phyloP scores from a whole-genome alignment of 305 asterid species.

The Fraxinus ornus region DNA sequence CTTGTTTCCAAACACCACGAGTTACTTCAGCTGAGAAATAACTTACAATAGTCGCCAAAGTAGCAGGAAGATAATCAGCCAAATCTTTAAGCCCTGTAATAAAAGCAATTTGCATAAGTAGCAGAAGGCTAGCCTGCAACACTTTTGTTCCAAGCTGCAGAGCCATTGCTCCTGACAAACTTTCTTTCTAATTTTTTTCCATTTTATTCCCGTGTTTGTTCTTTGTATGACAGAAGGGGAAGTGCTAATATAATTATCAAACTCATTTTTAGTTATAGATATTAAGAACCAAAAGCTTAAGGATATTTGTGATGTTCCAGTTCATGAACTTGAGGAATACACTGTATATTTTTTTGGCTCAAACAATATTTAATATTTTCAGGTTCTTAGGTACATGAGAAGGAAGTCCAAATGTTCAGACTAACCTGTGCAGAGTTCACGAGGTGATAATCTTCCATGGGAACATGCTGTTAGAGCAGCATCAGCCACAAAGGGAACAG shows the following conservation, averaged over 20 bases:
- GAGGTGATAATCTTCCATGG: constrained; percentile 86
- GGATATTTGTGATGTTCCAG: neutral
- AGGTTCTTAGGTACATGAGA: neutral
- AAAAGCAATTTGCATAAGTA: neutral
- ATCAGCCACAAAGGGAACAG: constrained; percentile 94
- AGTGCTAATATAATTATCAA: neutral
- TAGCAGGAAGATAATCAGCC: constrained; percentile 97
- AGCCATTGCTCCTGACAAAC: neutral
- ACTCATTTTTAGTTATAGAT: neutral
- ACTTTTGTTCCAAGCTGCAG: neutral
- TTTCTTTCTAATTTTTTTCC: neutral
- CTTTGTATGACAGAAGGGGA: neutral
- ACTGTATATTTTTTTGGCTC: neutral
- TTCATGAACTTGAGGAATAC: neutral
- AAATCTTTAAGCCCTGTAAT: constrained; percentile 88
- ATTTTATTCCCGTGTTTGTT: neutral
- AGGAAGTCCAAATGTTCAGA: constrained; percentile 5
- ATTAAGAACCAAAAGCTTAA: neutral
- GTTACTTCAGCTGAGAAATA: constrained; percentile 98
- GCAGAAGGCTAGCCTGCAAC: neutral
- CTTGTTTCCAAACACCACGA: constrained; percentile 97
- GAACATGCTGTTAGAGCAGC: constrained; percentile 97
- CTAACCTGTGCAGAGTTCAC: constrained; percentile 96
- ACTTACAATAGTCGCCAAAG: constrained; percentile 91
- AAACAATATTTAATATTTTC: neutral